A percentile compares a stretch with the other conserved stretches of the same genome.
Conservation (phyloP, 805 yeast genomes). For the Yarrowia sp. region DNA sequence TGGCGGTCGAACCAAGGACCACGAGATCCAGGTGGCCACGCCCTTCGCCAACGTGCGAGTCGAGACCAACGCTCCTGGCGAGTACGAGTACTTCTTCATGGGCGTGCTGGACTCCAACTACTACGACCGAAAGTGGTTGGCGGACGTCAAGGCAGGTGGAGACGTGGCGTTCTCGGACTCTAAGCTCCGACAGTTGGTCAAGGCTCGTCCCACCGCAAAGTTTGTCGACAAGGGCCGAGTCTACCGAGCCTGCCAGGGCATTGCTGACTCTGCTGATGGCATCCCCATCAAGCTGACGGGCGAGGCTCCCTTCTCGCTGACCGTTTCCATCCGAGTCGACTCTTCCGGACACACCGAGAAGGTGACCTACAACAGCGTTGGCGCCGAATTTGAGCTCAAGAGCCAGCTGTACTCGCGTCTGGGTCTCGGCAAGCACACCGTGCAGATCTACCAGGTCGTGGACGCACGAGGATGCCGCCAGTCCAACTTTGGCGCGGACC, state of each 20-base stretch:
- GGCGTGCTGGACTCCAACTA: slow-evolving; percentile 65
- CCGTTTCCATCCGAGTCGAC: slow-evolving; percentile 59
- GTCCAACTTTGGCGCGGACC: slow-evolving; percentile 44
- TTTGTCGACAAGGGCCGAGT: slow-evolving; percentile 50
- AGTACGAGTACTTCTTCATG: slow-evolving; percentile 57
- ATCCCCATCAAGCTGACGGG: slow-evolving; percentile 61
- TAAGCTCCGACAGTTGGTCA: slow-evolving; percentile 47
- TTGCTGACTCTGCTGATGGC: slow-evolving; percentile 46
- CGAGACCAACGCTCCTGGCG: slow-evolving; percentile 52
- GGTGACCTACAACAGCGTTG: slow-evolving; percentile 47
- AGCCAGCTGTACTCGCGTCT: slow-evolving; percentile 50
- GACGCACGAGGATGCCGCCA: slow-evolving; percentile 72
- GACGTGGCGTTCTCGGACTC: slow-evolving; percentile 27
- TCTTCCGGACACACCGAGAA: slow-evolving; percentile 53
- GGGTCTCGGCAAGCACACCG: slow-evolving; percentile 66
- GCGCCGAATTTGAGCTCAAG: slow-evolving; percentile 42
- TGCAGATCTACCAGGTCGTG: slow-evolving; percentile 54
- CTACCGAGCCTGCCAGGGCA: slow-evolving; percentile 49
- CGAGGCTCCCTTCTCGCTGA: slow-evolving; percentile 57
- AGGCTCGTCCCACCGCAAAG: slow-evolving; percentile 57
- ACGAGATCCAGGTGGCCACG: slow-evolving; percentile 50
- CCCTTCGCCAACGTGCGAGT: slow-evolving; percentile 50
- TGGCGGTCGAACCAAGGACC: slow-evolving; percentile 9
- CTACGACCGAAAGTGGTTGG: slow-evolving; percentile 45
- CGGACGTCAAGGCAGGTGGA: slow-evolving; percentile 30